Percentiles rank a stretch among this genome's conserved stretches.
These are phyloP conservation scores for Cercophora scortea DNA, from an alignment of 495 filamentous ascomycete genomes.

Conservation along the genomic window DNA sequence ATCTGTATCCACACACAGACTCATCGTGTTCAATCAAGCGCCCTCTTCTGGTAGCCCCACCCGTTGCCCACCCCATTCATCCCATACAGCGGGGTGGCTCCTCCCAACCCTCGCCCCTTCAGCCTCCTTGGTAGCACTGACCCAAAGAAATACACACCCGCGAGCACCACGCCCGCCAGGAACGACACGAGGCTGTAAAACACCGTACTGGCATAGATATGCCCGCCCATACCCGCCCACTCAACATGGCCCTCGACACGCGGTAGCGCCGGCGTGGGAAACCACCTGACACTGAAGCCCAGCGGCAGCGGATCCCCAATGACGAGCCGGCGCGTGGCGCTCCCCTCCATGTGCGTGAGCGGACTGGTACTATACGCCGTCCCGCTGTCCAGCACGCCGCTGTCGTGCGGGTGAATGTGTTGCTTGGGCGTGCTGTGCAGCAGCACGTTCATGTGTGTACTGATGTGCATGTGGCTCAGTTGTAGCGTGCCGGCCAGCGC, in stretches of 20 bases:
- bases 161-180: constrained; percentile 43
- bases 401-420: constrained; percentile 47
- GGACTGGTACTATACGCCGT: constrained; percentile 80
- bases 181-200: constrained; percentile 57
- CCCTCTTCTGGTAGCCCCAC: constrained; percentile 46
- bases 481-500: constrained; percentile 85
- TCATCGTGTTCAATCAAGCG: constrained; percentile 22
- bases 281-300: constrained; percentile 77
- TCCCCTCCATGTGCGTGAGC: constrained; percentile 49
- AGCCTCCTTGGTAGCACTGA: constrained; percentile 50
- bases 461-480: constrained; percentile 82
- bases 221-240: constrained; percentile 57
- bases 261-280: constrained; percentile 63
- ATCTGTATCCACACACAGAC: not conserved
- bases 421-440: constrained; percentile 62
- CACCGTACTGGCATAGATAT: constrained; percentile 57
- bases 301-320: constrained; percentile 83
- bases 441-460: constrained; percentile 78
- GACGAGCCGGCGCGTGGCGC: constrained; percentile 54
- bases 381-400: constrained; percentile 71
- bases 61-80: constrained; percentile 41
- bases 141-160: constrained; percentile 55
- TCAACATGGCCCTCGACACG: constrained; percentile 44
- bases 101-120: constrained; percentile 41
- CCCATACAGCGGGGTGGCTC: constrained; percentile 47